These are phyloP conservation scores for Paramecium biaurelia DNA, from an alignment of 73 alveolate genomes.

Conservation along the genomic window DNA sequence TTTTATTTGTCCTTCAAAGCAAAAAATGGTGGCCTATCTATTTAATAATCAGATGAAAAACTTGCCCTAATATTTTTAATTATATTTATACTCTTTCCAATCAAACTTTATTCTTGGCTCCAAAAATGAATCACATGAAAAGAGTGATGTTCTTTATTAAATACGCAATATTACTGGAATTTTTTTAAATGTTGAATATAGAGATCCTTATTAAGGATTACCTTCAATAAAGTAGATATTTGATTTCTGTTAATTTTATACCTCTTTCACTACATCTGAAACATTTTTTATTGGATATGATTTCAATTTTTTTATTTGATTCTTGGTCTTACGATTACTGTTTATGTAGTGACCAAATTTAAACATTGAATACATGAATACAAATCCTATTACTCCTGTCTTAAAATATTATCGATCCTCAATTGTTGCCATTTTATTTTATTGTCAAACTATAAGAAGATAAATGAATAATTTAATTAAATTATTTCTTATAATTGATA, in stretches of 20 bases:
- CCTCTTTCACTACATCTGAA: neutral
- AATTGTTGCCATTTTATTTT: neutral
- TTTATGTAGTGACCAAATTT: neutral
- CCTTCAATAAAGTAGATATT: neutral
- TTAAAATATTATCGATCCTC: neutral
- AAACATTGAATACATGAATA: neutral
- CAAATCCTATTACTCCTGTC: neutral
- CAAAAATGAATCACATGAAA: neutral
- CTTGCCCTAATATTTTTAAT: neutral
- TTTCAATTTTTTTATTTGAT: neutral
- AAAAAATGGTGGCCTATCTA: neutral
- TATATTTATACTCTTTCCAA: neutral
- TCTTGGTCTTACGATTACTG: neutral
- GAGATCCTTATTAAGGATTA: neutral
- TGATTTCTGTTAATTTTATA: neutral
- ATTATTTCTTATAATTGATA: neutral
- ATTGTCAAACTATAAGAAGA: neutral
- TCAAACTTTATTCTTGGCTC: neutral
- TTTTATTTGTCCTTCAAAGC: neutral
- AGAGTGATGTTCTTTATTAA: neutral
- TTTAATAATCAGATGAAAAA: neutral
- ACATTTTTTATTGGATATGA: neutral
- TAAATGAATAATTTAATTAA: neutral
- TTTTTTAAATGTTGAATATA: neutral
- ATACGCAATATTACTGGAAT: neutral